These are phyloP conservation scores for Acacia acuminata DNA, from an alignment of 306 rosid genomes.

Conservation along the genomic window DNA sequence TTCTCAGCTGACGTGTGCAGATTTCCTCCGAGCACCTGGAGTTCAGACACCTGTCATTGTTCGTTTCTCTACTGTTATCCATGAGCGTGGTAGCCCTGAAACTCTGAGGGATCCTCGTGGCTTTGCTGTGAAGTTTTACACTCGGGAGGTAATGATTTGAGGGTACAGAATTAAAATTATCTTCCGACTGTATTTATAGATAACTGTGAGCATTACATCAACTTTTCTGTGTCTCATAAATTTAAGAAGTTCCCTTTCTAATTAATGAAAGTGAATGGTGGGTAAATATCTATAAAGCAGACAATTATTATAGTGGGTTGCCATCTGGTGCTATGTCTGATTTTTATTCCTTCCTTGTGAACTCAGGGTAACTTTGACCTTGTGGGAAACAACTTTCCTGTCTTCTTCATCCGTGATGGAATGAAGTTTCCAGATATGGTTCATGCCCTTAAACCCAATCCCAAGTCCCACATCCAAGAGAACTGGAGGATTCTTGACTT, in stretches of 20 bases:
- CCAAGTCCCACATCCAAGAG: conserved; percentile 10
- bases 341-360: neutral
- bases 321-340: neutral
- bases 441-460: conserved; percentile 1
- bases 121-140: conserved; percentile 9
- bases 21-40: conserved; percentile 4
- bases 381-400: conserved; percentile 9
- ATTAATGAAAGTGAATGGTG: neutral
- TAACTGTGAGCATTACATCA: neutral
- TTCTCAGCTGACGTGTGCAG: conserved; percentile 1
- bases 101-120: conserved; percentile 10
- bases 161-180: neutral
- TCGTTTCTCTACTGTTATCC: conserved; percentile 7
- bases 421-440: conserved; percentile 4
- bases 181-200: neutral
- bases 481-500: conserved; percentile 11
- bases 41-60: conserved; percentile 9
- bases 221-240: neutral
- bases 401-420: conserved; percentile 5
- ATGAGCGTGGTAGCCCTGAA: conserved; percentile 16
- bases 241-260: neutral
- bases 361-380: conserved; percentile 6
- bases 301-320: neutral
- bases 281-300: neutral
- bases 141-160: neutral